Conservation (phyloP, 2,329 filamentous ascomycete genomes). For the Drechmeria coniospora region DNA sequence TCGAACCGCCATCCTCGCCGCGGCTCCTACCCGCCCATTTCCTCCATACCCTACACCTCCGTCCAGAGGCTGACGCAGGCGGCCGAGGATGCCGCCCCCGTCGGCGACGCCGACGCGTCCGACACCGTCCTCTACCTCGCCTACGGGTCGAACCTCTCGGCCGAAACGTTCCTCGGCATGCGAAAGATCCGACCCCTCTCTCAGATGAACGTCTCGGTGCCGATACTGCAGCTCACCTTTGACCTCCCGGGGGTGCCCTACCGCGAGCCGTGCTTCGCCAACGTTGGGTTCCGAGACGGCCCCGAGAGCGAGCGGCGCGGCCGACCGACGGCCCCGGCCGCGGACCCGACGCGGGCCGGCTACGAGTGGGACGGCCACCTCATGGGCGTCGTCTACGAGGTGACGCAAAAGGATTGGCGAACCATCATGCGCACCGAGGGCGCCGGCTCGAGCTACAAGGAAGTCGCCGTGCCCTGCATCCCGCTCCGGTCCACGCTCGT, state of each 20-base stretch:
- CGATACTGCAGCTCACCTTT: slow-evolving; percentile 64
- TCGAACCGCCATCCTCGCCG: slow-evolving; percentile 7
- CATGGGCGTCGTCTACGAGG: slow-evolving; percentile 89
- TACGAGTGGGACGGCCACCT: slow-evolving; percentile 61
- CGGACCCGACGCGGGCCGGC: slow-evolving; percentile 8
- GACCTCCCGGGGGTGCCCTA: slow-evolving; percentile 79
- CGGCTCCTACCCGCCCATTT: slow-evolving; percentile 13
- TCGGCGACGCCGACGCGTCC: slow-evolving; percentile 8
- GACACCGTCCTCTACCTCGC: slow-evolving; percentile 62
- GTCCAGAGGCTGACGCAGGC: slow-evolving; percentile 13
- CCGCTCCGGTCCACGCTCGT: slow-evolving; percentile 43
- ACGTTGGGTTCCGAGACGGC: slow-evolving; percentile 48
- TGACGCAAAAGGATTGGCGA: slow-evolving; percentile 66
- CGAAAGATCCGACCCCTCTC: slow-evolving; percentile 72
- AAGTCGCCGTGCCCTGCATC: slow-evolving; percentile 67
- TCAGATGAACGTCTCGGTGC: slow-evolving; percentile 67
- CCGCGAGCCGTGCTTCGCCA: slow-evolving; percentile 81
- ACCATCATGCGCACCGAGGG: slow-evolving; percentile 86
- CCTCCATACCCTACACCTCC: slow-evolving; percentile 18
- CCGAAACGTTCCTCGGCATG: slow-evolving; percentile 61
- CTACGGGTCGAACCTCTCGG: slow-evolving; percentile 80
- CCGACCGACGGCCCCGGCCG: slow-evolving; percentile 13
- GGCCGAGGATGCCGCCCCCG: slow-evolving; percentile 10
- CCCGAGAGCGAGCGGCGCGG: slow-evolving; percentile 21
- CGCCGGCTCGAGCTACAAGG: slow-evolving; percentile 69